Base-by-base conservation (phyloP, 305 asterid genomes). In the Fraxinus paxiana region DNA sequence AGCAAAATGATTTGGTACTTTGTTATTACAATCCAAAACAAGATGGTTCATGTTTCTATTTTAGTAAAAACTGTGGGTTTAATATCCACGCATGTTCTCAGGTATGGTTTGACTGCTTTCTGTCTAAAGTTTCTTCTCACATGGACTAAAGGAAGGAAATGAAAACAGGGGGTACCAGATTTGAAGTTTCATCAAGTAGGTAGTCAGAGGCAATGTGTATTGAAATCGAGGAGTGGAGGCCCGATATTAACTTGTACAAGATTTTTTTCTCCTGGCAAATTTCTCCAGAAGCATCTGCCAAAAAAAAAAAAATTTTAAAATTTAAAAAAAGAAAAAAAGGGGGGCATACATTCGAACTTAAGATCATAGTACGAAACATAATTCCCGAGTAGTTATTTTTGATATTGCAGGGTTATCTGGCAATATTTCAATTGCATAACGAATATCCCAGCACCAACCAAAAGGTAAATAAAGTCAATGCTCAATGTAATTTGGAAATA, bases 161-260 rank as follows among this genome's bases (percentile, higher is more conserved):
- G 63, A 67, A 34, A 51, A 30, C 61, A 83, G 77, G 77, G 79
- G 69, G 70, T 71, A 93, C 98, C 98, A 83, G 86, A 86, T 90
- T 90, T 77, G 73, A 84, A 87, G 92, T 87, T 90, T 95, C 98
- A 59, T 95, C 98, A 38, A 95, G 96, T 69, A 95, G 93, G 88
- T 92, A 95, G 56, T 92, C 98, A 74, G 97, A 81, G 13, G 92
- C 97, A 80, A 95, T 93, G 86, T 95, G 98, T 82, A 90, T 87
- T 41, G 98, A 95, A 73, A 95, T 95, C 46, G 98, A 95, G 85
- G 98, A 88, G 83, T 95, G 99, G 75, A 95, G 97, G 81, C 98
- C 98, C 15, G 99, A 95, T 80, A 95, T 95, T 84, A 95, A 87
- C 87, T 95, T 95, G 94, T 90, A 95, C 26, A 95, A 79, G 78